Conservation (phyloP, 768 basidiomycete species). For the Fistulinella prunicolor region DNA sequence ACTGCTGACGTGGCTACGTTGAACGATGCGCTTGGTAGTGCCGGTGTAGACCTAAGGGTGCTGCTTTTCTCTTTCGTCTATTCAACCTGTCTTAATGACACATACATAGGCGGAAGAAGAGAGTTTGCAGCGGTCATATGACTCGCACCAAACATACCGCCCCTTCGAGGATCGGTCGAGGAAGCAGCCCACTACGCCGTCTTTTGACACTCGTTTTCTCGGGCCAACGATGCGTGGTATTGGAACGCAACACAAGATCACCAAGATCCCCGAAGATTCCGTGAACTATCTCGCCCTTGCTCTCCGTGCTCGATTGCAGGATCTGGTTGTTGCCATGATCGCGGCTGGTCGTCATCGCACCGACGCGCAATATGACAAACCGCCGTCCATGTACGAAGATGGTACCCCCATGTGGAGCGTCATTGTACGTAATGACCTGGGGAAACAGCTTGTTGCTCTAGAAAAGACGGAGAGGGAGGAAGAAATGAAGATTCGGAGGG, state of each 20-base stretch:
- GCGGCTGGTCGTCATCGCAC: slow-evolving; percentile 65
- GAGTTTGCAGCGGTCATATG: slow-evolving; percentile 62
- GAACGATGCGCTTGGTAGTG: slow-evolving; percentile 83
- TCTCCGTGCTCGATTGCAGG: slow-evolving; percentile 69
- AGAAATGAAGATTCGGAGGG: slow-evolving; percentile 68
- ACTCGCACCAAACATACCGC: slow-evolving; percentile 60
- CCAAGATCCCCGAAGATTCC: slow-evolving; percentile 64
- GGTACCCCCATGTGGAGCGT: slow-evolving; percentile 81
- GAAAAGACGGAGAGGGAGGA: slow-evolving; percentile 84
- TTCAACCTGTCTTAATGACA: neutral
- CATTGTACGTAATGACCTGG: slow-evolving; percentile 72
- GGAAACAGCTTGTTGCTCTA: slow-evolving; percentile 70
- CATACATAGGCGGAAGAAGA: slow-evolving; percentile 80
- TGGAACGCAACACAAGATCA: slow-evolving; percentile 65
- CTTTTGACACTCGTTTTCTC: slow-evolving; percentile 66
- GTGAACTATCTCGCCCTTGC: slow-evolving; percentile 79
- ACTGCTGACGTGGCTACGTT: slow-evolving; percentile 73
- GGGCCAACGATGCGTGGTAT: slow-evolving; percentile 67
- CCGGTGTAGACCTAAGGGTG: slow-evolving; percentile 83
- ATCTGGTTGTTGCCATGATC: slow-evolving; percentile 65
- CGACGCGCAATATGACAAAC: slow-evolving; percentile 65
- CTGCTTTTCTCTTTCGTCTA: slow-evolving; percentile 15
- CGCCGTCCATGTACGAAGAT: slow-evolving; percentile 63
- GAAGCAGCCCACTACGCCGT: slow-evolving; percentile 67
- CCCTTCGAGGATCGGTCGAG: slow-evolving; percentile 74